Conservation (phyloP, 768 basidiomycete genomes). For the Kwoniella newhampshirensis region DNA sequence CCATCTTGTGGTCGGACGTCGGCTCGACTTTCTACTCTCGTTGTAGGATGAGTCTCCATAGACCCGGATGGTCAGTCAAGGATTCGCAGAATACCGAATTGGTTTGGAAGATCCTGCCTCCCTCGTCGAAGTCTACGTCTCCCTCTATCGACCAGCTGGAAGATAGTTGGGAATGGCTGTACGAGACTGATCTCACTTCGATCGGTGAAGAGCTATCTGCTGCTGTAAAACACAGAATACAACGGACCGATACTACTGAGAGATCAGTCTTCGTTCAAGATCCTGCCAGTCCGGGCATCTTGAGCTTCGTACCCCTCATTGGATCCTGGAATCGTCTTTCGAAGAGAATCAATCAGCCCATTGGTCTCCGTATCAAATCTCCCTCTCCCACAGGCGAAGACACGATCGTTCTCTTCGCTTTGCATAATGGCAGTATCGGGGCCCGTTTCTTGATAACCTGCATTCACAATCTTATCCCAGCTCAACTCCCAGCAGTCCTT, state of each 20-base stretch:
- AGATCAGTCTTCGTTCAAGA: constrained; percentile 11
- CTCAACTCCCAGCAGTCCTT: constrained; percentile 20
- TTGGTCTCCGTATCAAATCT: constrained; percentile 4
- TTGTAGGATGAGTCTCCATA: constrained; percentile 16
- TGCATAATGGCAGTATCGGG: constrained; percentile 14
- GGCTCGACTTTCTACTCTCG: constrained; percentile 32
- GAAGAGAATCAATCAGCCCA: background rate
- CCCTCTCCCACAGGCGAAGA: constrained; percentile 2
- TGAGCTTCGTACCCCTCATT: constrained; percentile 9
- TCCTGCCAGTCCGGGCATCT: constrained; percentile 14
- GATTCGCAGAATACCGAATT: constrained; percentile 22
- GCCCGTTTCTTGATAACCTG: constrained; percentile 26
- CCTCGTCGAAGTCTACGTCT: background rate
- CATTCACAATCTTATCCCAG: constrained; percentile 17
- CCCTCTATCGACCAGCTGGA: background rate
- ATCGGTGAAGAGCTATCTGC: background rate
- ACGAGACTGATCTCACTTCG: constrained; percentile 4
- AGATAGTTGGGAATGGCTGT: constrained; percentile 16
- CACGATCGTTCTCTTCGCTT: constrained; percentile 32
- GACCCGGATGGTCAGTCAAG: constrained; percentile 33
- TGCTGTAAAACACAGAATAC: constrained; percentile 1
- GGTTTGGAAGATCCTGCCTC: constrained; percentile 23
- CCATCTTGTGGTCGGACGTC: constrained; percentile 39
- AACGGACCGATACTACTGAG: constrained; percentile 3
- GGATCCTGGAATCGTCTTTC: constrained; percentile 5